Percentiles rank a stretch among this genome's conserved stretches.
Conservation (phyloP, 495 filamentous ascomycete species). For the Corynascus novoguineensis region DNA sequence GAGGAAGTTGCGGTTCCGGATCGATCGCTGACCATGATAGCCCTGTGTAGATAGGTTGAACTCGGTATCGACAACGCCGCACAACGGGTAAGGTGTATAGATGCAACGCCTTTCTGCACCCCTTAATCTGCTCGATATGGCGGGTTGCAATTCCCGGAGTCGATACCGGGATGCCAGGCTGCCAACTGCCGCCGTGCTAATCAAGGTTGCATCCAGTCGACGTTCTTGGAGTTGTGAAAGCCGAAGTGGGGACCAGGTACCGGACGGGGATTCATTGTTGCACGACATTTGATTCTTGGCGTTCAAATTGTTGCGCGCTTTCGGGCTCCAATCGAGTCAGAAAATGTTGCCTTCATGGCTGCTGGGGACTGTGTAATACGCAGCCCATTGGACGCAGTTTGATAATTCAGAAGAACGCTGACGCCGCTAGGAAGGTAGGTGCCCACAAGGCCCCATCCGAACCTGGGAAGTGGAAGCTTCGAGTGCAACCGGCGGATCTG, state of each 20-base stretch:
- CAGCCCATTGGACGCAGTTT: too few species aligned
- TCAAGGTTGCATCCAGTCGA: neutral
- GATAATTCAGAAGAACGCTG: too few species aligned
- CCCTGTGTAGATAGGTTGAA: neutral
- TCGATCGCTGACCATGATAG: neutral
- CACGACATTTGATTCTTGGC: neutral
- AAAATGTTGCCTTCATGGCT: neutral
- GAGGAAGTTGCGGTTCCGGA: neutral
- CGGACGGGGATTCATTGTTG: neutral
- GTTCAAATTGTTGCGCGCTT: neutral
- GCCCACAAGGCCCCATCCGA: neutral
- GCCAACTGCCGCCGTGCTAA: conserved; percentile 6
- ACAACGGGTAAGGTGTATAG: neutral
- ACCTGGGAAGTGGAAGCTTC: neutral
- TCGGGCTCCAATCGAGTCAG: neutral
- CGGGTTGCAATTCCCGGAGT: neutral
- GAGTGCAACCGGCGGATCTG: neutral
- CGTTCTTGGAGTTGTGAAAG: neutral
- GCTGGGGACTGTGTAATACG: too few species aligned
- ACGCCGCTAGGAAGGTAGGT: too few species aligned
- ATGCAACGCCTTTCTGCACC: conserved; percentile 4
- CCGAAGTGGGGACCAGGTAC: neutral
- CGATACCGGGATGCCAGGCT: neutral
- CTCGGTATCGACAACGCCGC: neutral
- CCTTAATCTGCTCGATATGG: conserved; percentile 6